These are phyloP conservation scores for Nidularia pulvinata DNA, from an alignment of 768 basidiomycete species.

Conservation along the genomic window DNA sequence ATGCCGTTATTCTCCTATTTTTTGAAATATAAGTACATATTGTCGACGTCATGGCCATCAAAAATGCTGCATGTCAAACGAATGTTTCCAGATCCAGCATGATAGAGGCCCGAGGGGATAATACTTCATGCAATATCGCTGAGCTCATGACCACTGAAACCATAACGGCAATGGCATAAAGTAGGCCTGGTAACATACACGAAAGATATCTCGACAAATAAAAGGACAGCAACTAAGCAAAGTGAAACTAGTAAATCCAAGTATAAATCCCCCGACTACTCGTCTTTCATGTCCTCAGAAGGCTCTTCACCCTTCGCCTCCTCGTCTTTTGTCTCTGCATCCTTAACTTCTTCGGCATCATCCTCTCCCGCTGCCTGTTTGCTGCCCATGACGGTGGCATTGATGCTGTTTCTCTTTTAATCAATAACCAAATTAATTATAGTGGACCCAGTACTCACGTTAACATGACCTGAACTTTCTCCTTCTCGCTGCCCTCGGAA, in stretches of 20 bases:
- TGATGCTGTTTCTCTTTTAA: constrained; percentile 47
- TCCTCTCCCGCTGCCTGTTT: constrained; percentile 29
- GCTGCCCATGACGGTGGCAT: constrained; percentile 75
- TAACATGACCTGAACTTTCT: constrained; percentile 73
- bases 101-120: no score
- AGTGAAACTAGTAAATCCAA: no score
- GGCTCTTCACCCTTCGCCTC: constrained; percentile 3
- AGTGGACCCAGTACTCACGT: constrained; percentile 44
- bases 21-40: no score
- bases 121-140: no score
- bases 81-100: no score
- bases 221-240: neutral
- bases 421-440: constrained; percentile 1
- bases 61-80: no score
- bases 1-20: no score
- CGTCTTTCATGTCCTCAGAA: neutral
- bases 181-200: neutral
- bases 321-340: constrained; percentile 19
- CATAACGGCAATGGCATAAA: no score
- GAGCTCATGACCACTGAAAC: no score
- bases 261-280: neutral
- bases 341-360: constrained; percentile 19
- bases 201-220: neutral
- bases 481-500: constrained; percentile 46
- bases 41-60: no score